Evolutionary conservation across 345 rosid species (phyloP).

Genomic region (Leavenworthia alabamica): DNA sequence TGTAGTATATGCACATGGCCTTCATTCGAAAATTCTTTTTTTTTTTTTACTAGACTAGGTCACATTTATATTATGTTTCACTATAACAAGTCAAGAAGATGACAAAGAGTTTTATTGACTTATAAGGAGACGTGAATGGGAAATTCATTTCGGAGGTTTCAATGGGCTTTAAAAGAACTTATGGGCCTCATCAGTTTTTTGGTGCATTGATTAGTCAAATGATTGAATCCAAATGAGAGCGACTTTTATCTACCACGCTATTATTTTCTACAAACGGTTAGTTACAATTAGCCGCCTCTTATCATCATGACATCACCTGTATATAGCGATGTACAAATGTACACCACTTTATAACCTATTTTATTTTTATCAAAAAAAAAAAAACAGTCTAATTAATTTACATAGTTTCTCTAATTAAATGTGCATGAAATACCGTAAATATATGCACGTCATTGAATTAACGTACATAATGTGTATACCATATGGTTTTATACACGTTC

Average conservation of each 20-base stretch:
- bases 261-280: conserved; percentile 5
- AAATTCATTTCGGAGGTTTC: too few species aligned
- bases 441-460: neutral
- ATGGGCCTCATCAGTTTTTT: too few species aligned
- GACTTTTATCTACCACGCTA: conserved; percentile 19
- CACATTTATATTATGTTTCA: too few species aligned
- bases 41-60: too few species aligned
- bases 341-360: too few species aligned
- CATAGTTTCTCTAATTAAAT: neutral
- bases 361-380: too few species aligned
- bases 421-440: neutral
- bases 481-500: neutral
- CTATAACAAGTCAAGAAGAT: too few species aligned
- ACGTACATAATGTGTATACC: neutral
- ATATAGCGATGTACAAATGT: neutral
- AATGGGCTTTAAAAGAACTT: too few species aligned
- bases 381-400: too few species aligned
- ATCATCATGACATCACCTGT: neutral
- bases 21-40: neutral
- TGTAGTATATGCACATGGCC: neutral
- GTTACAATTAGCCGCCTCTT: conserved; percentile 24
- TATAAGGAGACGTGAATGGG: too few species aligned
- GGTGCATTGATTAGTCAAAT: conserved; percentile 21
- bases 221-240: conserved; percentile 6
- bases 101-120: too few species aligned